Conservation (phyloP, 495 filamentous ascomycete genomes). For the Aspergillus campestris region DNA sequence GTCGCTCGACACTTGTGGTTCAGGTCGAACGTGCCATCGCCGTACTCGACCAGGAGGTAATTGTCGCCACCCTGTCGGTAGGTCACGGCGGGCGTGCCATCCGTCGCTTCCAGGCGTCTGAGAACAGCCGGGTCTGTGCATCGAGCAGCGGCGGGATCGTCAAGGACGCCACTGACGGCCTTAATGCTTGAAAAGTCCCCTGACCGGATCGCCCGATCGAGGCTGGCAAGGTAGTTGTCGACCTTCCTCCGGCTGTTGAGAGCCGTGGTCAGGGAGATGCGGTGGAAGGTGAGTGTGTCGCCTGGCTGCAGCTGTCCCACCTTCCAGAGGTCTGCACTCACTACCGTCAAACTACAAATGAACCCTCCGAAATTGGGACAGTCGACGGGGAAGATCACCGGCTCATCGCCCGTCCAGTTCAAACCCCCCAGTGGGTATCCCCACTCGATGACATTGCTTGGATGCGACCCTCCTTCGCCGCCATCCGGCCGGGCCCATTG, state of each 20-base stretch:
- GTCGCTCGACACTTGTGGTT: slow-evolving; percentile 37
- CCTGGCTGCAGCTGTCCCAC: slow-evolving; percentile 14
- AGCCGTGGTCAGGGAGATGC: background rate
- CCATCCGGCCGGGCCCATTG: slow-evolving; percentile 9
- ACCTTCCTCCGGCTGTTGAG: background rate
- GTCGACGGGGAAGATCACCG: slow-evolving; percentile 13
- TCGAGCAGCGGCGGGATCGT: background rate
- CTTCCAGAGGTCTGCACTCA: slow-evolving; percentile 15
- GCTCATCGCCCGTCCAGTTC: slow-evolving; percentile 14
- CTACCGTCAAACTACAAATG: slow-evolving; percentile 8
- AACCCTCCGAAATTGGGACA: slow-evolving; percentile 15
- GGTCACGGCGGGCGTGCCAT: background rate
- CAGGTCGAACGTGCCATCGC: slow-evolving; percentile 34
- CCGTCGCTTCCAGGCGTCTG: background rate
- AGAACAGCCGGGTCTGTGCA: background rate
- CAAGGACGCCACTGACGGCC: background rate
- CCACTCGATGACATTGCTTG: slow-evolving; percentile 14
- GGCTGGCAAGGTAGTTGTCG: background rate
- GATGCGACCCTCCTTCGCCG: slow-evolving; percentile 13
- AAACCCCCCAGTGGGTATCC: slow-evolving; percentile 13
- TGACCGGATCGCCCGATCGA: background rate
- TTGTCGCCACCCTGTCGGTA: slow-evolving; percentile 38
- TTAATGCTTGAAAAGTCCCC: background rate
- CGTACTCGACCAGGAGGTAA: slow-evolving; percentile 42
- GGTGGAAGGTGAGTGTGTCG: slow-evolving; percentile 4